Percentiles rank a stretch among this genome's conserved stretches.
Evolutionary conservation across 768 basidiomycete species (phyloP).

Genomic region (Tulasnella sp.): DNA sequence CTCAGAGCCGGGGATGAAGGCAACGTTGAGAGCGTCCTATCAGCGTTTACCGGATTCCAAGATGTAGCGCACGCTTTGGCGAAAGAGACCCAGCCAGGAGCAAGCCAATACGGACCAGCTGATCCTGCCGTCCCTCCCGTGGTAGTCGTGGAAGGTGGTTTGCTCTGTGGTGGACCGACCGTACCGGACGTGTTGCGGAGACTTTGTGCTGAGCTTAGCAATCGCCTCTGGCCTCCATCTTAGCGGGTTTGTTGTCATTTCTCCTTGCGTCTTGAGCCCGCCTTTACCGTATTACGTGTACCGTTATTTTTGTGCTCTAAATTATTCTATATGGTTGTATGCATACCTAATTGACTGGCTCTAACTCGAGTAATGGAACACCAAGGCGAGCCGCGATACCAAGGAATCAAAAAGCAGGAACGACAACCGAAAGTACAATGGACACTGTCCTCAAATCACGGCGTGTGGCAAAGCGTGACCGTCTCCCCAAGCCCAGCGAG

Average conservation of each 20-base stretch:
- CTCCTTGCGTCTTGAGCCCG: neutral
- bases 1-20: neutral
- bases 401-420: too few relatives aligned
- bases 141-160: conserved; percentile 3
- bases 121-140: neutral
- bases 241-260: neutral
- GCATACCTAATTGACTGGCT: neutral
- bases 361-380: neutral
- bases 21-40: neutral
- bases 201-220: neutral
- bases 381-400: neutral
- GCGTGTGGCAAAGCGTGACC: too few relatives aligned
- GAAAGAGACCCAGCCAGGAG: neutral
- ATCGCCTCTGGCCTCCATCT: conserved; percentile 9
- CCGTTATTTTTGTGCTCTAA: neutral
- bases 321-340: neutral
- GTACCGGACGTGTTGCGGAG: neutral
- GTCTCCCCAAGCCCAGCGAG: too few relatives aligned
- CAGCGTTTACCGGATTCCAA: neutral
- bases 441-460: too few relatives aligned
- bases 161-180: neutral
- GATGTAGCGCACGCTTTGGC: neutral
- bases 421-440: too few relatives aligned
- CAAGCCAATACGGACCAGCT: neutral
- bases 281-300: neutral